Base-by-base conservation (phyloP, 2,329 filamentous ascomycete genomes). In the Alternaria sp. region DNA sequence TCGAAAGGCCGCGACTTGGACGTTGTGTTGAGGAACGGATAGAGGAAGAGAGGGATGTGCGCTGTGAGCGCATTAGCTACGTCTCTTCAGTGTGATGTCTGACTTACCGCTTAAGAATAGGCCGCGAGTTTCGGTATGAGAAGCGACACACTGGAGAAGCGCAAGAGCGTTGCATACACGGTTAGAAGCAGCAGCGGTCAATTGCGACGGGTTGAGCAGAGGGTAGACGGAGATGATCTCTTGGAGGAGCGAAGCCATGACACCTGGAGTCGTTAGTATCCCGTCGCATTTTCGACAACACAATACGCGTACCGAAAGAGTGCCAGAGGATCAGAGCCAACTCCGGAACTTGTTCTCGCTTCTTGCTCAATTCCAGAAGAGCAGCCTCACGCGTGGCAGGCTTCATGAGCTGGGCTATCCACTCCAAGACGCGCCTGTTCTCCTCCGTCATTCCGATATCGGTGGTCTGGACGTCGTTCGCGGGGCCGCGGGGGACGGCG, bases 201-300 rank as follows among this genome's bases (percentile, higher is more conserved):
- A 88, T 83, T 98, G 95, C 54, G 93, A 97, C 6, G 96, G 96
- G 80, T 97, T 99, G 73, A 99, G 88, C 5, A 99, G 88, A 26
- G 93, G 96, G 79, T 99, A 99, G 59, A 99, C 96, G 11, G 95
- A 97, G 77, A 99, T 99, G 79, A 99, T 99, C 83, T 99, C 96
- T 81, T 98, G 95, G 32, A 98, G 87, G 23, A 99, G 86, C 58
- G 93, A 97, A 49, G 96, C 97, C 96, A 99, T 99, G 76, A 99
- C 96, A 75, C 94, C 93, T 97, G 69, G 12, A 4, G 62, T 63
- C 65, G 65, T 74, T 66, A 77, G 66, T 68, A 40, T 21, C 8
- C 44, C 15, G 15, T 32, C 28, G 32, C 6, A n/a, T 15, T 26
- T 5, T 21, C 11, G 12, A 12, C 6, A 19, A 19, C 13, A 25